Base-by-base conservation (phyloP, 345 rosid species). In the Salix arbutifolia region DNA sequence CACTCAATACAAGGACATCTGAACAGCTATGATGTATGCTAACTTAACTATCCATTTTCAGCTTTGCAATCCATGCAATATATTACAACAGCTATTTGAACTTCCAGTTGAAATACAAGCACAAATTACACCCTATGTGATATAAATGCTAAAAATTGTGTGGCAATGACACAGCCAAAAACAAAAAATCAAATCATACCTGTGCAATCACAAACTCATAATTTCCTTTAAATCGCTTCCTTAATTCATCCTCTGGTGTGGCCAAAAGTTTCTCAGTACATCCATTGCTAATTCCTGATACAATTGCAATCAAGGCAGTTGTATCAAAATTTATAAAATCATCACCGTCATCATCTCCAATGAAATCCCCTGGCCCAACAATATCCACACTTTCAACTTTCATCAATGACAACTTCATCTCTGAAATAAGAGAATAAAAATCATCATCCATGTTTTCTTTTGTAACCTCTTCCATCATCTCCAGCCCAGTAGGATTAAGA, bases 201-300 rank as follows among this genome's bases (percentile, higher is more conserved):
- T 93, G 98, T 69, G 81, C 87, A 80, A 90, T 86, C 78, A 96
- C 91, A 75, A 96, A 96, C 46, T 87, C 89, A 8, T 83, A 65
- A 44, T 96, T 96, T 38, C 97, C 98, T 88, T 96, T 92, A 69
- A 96, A 96, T 76, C 83, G 87, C 53, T 78, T 82, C 75, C 82
- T 88, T 86, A 93, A 56, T 60, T 87, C 87, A 44, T 37, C 70
- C 81, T 87, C 85, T 70, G 88, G 84, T 0, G 72, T 73, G 13
- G 78, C 82, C 81, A 93, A 61, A 70, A 93, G 84, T 74, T 82
- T 85, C 70, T 86, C 83, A 4, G 91, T 85, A 76, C 90, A 87
- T 46, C 92, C 98, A 76, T 96, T 96, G 74, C 91, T 87, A 78
- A 96, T 92, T 70, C 94, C 98, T 7, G 97, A 96, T 26, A 96